These are phyloP conservation scores for Diaporthe sp. DNA, from an alignment of 2,329 filamentous ascomycete genomes.

Conservation along the genomic window DNA sequence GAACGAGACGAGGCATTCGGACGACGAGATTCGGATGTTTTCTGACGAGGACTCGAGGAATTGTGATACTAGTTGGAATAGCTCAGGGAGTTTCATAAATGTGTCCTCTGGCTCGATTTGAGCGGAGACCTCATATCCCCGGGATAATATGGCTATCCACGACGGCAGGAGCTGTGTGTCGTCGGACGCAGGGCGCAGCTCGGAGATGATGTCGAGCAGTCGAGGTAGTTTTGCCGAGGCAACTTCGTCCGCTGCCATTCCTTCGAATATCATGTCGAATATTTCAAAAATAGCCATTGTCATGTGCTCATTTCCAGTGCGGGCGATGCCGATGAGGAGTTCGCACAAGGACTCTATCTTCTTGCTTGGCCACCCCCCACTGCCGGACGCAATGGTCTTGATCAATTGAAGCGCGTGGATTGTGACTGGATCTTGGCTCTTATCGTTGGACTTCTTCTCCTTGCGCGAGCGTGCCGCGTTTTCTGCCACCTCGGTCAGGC, in stretches of 20 bases:
- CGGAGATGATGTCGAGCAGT: conserved; percentile 90
- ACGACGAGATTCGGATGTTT: conserved; percentile 94
- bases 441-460: conserved; percentile 72
- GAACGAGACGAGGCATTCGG: conserved; percentile 94
- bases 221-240: conserved; percentile 91
- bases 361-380: conserved; percentile 94
- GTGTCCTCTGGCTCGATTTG: conserved; percentile 92
- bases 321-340: conserved; percentile 87
- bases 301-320: conserved; percentile 93
- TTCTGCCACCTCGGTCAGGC: conserved; percentile 78
- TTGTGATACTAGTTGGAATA: conserved; percentile 83
- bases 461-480: conserved; percentile 75
- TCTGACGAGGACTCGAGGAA: conserved; percentile 90
- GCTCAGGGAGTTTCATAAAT: conserved; percentile 87
- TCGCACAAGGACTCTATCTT: conserved; percentile 96
- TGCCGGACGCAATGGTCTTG: conserved; percentile 87
- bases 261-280: conserved; percentile 95
- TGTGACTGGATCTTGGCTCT: conserved; percentile 81
- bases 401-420: conserved; percentile 94
- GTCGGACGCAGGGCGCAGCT: conserved; percentile 90
- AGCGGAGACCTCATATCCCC: conserved; percentile 93
- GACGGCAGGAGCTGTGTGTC: conserved; percentile 95
- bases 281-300: conserved; percentile 97
- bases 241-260: conserved; percentile 87
- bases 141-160: conserved; percentile 95